Conservation (phyloP, 2,329 filamentous ascomycete species). For the Talaromyces sp. region DNA sequence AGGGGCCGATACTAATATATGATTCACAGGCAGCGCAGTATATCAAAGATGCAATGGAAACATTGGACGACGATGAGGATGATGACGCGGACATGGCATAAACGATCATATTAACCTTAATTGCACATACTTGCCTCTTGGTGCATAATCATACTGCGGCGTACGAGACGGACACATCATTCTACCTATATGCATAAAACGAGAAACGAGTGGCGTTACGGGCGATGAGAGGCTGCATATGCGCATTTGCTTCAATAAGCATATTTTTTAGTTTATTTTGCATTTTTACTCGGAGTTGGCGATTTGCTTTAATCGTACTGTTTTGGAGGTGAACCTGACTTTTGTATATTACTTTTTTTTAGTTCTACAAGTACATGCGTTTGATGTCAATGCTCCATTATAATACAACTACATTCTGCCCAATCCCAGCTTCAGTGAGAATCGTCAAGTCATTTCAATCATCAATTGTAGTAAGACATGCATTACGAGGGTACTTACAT, state of each 20-base stretch:
- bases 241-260: neutral
- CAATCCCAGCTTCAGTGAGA: neutral
- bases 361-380: neutral
- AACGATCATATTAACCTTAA: slow-evolving; percentile 18
- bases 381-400: neutral
- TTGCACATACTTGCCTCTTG: slow-evolving; percentile 4
- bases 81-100: slow-evolving; percentile 54
- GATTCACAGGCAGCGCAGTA: slow-evolving; percentile 71
- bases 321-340: neutral
- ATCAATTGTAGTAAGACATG: neutral
- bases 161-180: slow-evolving; percentile 9
- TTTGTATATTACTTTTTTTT: slow-evolving; percentile 7
- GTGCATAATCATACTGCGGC: slow-evolving; percentile 12
- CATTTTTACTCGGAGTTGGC: slow-evolving; percentile 10
- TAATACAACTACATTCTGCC: neutral
- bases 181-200: slow-evolving; percentile 17
- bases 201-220: slow-evolving; percentile 17
- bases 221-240: neutral
- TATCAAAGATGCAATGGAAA: slow-evolving; percentile 96
- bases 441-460: neutral
- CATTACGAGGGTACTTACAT: neutral
- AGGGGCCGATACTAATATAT: slow-evolving; percentile 3
- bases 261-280: neutral
- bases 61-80: slow-evolving; percentile 68
- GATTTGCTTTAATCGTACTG: neutral